Percentiles rank a stretch among this genome's conserved stretches.
Evolutionary conservation across 371 early-diverging fungal genomes (phyloP).

Genomic region (Apophysomyces trapeziformis): DNA sequence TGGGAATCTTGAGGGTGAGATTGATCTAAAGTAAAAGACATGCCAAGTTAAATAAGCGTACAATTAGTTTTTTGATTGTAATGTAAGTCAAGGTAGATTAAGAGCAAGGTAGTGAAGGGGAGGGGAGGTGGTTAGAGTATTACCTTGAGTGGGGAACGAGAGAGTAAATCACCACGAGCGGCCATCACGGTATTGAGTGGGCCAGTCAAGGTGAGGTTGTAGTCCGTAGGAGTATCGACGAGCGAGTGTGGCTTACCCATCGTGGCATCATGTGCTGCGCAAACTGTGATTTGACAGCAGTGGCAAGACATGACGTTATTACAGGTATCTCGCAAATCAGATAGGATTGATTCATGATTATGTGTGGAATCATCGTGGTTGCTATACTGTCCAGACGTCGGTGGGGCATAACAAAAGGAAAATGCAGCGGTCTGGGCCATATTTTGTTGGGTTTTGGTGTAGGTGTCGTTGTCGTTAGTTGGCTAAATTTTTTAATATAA

Average conservation of each 20-base stretch:
- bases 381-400: conserved; percentile 24
- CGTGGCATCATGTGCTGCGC: conserved; percentile 27
- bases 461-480: not conserved
- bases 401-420: conserved; percentile 36
- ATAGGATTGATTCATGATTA: conserved; percentile 16
- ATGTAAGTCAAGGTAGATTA: not conserved
- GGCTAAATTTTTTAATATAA: not conserved
- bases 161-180: conserved; percentile 48
- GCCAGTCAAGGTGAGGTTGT: conserved; percentile 49
- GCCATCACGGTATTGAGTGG: conserved; percentile 43
- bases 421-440: conserved; percentile 27
- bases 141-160: conserved; percentile 51
- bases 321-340: conserved; percentile 31
- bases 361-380: conserved; percentile 6
- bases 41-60: no score
- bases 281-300: conserved; percentile 28
- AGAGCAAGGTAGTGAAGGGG: conserved; percentile 4
- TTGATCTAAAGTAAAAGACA: conserved; percentile 29
- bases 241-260: conserved; percentile 36
- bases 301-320: conserved; percentile 27
- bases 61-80: no score
- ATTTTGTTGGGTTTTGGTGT: not conserved
- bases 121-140: not conserved
- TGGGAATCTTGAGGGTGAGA: conserved; percentile 45
- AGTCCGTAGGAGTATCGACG: conserved; percentile 45